Base-by-base conservation (phyloP, 2,329 filamentous ascomycete genomes). In the Emydomyces testavorans region DNA sequence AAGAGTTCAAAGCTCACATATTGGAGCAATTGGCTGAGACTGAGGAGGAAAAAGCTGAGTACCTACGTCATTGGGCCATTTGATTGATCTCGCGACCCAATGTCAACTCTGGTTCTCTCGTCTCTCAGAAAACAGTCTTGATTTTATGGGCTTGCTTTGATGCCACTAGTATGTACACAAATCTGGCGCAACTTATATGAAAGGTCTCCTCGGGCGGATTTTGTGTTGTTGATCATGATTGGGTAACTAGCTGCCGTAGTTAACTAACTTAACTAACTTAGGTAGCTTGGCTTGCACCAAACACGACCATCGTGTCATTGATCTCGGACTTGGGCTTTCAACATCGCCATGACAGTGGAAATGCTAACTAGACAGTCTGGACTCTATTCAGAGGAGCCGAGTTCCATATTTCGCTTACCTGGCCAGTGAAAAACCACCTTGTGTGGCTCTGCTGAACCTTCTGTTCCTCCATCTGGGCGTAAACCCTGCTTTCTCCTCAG, bases 21-120 rank as follows among this genome's bases (percentile, higher is more conserved):
- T 48, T 60, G 41, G 51, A 57, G 21, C 52, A 61, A 53, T 54
- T 60, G 40, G 55, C 39, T 7, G 26, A 42, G 26, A 42, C 24
- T 32, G 39, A 42, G 6, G 26, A 42, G 28, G 39, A 42, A 42
- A 42, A 42, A 11, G 39, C 39, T 32, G 39, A 42, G 39, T 42
- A 31, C 18, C 36, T 57, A 51, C 50, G 48, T 4, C 55, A 51
- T 51, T 62, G 58, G n/a, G 58, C 59, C 59, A 35, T 62, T 62
- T 51, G 57, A 59, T 16, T 42, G 26, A 32, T 31, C 37, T 39
- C 35, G n/a, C n/a, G n/a, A n/a, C n/a, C n/a, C n/a, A n/a, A n/a
- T n/a, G n/a, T n/a, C n/a, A n/a, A n/a, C n/a, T n/a, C n/a, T n/a
- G n/a, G n/a, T n/a, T n/a, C n/a, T n/a, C n/a, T n/a, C n/a, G n/a